phyloP scores from a whole-genome alignment of 768 basidiomycete species.

The Calocybe gangraenosa region DNA sequence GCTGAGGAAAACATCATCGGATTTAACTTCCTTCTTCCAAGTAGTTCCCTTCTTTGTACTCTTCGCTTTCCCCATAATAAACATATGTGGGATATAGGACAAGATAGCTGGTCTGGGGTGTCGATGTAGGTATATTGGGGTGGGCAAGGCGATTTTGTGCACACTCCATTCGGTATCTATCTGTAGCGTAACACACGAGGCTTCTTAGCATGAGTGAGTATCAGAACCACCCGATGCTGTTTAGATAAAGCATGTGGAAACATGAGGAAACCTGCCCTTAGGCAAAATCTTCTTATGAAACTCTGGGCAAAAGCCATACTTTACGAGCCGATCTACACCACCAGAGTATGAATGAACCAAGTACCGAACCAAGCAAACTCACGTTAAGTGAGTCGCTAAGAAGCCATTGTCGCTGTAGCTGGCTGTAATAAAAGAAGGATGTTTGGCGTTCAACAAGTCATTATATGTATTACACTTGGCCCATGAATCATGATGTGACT shows the following conservation, averaged over 20 bases:
- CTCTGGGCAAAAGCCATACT: too few species aligned
- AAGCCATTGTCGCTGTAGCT: too few species aligned
- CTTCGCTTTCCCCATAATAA: conserved; percentile 4
- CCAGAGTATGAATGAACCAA: too few species aligned
- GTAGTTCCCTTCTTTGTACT: conserved; percentile 2
- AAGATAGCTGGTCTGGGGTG: not conserved
- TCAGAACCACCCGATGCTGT: not conserved
- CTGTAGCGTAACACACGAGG: not conserved
- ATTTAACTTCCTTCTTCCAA: conserved; percentile 13
- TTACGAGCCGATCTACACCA: too few species aligned
- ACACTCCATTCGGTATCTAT: not conserved
- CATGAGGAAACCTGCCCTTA: not conserved
- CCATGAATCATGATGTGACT: too few species aligned
- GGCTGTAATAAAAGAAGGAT: too few species aligned
- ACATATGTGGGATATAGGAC: not conserved
- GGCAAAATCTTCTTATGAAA: too few species aligned
- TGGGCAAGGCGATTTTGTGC: not conserved
- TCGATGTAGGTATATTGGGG: not conserved
- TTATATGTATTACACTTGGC: too few species aligned
- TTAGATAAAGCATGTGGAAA: not conserved
- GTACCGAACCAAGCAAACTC: too few species aligned
- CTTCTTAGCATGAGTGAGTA: not conserved
- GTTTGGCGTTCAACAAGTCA: too few species aligned
- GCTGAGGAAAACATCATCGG: conserved; percentile 13
- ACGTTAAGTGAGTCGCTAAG: too few species aligned